Conservation (phyloP, 2,329 filamentous ascomycete species). For the Helotiales sp. region DNA sequence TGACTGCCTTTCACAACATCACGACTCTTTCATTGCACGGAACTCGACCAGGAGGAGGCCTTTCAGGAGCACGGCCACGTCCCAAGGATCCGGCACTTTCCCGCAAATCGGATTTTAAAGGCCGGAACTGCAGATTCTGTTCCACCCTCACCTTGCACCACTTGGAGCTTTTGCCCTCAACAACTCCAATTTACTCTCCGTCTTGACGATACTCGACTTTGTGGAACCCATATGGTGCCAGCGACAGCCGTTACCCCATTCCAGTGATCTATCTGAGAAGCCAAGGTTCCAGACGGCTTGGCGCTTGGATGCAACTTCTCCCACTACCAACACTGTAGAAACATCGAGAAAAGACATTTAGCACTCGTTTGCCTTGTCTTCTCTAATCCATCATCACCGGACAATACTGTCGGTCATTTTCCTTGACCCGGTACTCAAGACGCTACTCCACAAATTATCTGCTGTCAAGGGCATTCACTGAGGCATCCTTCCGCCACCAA, state of each 20-base stretch:
- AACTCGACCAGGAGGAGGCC: background rate
- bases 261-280: background rate
- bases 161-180: conserved; percentile 9
- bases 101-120: background rate
- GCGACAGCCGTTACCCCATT: background rate
- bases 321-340: background rate
- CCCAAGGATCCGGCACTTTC: background rate
- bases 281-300: background rate
- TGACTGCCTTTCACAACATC: background rate
- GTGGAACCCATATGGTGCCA: background rate
- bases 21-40: background rate
- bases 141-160: conserved; percentile 1
- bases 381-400: conserved; percentile 3
- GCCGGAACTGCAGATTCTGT: background rate
- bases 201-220: background rate
- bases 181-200: background rate
- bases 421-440: background rate
- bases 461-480: background rate
- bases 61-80: conserved; percentile 1
- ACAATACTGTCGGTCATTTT: background rate
- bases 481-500: conserved; percentile 5
- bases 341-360: background rate
- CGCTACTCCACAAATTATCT: background rate
- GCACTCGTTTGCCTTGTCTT: background rate
- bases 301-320: background rate